These are phyloP conservation scores for Tardiomyces digboiensis DNA, from an alignment of 1,139 yeast genomes.

Conservation along the genomic window DNA sequence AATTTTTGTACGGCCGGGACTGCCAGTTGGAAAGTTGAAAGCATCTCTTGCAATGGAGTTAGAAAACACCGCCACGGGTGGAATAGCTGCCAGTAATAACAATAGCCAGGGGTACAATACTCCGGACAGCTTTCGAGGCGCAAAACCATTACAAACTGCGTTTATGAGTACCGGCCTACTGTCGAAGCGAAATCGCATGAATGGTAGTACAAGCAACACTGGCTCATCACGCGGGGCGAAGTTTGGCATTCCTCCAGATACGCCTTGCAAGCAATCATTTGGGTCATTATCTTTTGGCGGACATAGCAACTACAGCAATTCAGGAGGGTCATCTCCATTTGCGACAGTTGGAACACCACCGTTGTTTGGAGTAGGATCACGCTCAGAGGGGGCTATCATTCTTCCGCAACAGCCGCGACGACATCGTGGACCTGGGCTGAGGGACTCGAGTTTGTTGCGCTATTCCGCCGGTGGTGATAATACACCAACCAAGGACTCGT, in stretches of 20 bases:
- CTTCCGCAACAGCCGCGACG: constrained; percentile 5
- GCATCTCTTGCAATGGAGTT: constrained; percentile 3
- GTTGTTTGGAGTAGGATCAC: not conserved
- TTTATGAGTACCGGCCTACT: constrained; percentile 68
- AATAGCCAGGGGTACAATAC: constrained; percentile 21
- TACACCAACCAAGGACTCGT: constrained; percentile 14
- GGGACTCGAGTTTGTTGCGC: constrained; percentile 14
- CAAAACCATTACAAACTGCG: constrained; percentile 79
- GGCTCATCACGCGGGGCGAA: not conserved
- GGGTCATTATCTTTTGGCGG: not conserved
- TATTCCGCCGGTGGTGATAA: constrained; percentile 15
- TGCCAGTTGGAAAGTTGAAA: constrained; percentile 6
- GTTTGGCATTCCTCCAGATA: constrained; percentile 47
- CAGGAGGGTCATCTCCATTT: not conserved
- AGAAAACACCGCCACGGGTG: constrained; percentile 2
- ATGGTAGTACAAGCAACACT: constrained; percentile 6
- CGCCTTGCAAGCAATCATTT: constrained; percentile 53
- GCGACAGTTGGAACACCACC: not conserved
- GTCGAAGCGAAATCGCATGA: constrained; percentile 52
- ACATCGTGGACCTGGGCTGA: constrained; percentile 11
- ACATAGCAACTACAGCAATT: not conserved
- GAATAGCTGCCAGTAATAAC: not conserved
- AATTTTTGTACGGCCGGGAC: constrained; percentile 6
- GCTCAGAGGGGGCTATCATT: not conserved
- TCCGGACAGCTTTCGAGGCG: constrained; percentile 52